Percentiles rank a stretch among this genome's conserved stretches.
Evolutionary conservation across 2,329 filamentous ascomycete species (phyloP).

Genomic region (Orbilia ellipsospora): DNA sequence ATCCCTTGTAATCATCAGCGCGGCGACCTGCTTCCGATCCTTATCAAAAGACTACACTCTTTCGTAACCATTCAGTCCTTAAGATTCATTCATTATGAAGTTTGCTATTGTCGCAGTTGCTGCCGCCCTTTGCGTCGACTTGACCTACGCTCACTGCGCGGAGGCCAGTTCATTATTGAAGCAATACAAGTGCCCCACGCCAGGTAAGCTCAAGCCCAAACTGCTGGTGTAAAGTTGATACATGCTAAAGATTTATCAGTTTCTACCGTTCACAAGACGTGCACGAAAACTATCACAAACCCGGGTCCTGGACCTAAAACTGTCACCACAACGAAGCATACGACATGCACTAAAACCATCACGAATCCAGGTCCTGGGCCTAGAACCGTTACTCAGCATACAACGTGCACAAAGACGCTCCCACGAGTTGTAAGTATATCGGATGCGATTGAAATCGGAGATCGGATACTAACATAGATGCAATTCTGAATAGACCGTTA

Average conservation of each 20-base stretch:
- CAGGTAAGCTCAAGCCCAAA: background rate
- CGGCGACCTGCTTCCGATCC: background rate
- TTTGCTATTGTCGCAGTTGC: conserved; percentile 3
- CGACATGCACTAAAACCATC: background rate
- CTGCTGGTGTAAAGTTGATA: background rate
- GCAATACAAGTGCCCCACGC: background rate
- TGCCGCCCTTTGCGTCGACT: conserved; percentile 27
- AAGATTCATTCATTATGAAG: conserved; percentile 35
- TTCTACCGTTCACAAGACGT: background rate
- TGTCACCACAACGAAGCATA: background rate
- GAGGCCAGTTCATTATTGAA: conserved; percentile 13
- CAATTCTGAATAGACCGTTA: too few relatives aligned
- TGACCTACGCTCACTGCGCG: conserved; percentile 24
- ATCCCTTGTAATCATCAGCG: too few relatives aligned
- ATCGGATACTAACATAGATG: too few relatives aligned
- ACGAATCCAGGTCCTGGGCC: background rate
- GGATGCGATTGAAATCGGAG: background rate
- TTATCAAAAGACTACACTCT: background rate
- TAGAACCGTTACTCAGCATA: background rate
- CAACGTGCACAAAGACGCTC: background rate
- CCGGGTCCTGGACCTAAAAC: background rate
- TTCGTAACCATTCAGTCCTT: conserved; percentile 4
- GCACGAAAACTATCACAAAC: background rate
- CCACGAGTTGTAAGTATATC: background rate
- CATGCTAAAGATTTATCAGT: background rate